These are phyloP conservation scores for Misopates orontium DNA, from an alignment of 257 asterid species.

Conservation along the genomic window DNA sequence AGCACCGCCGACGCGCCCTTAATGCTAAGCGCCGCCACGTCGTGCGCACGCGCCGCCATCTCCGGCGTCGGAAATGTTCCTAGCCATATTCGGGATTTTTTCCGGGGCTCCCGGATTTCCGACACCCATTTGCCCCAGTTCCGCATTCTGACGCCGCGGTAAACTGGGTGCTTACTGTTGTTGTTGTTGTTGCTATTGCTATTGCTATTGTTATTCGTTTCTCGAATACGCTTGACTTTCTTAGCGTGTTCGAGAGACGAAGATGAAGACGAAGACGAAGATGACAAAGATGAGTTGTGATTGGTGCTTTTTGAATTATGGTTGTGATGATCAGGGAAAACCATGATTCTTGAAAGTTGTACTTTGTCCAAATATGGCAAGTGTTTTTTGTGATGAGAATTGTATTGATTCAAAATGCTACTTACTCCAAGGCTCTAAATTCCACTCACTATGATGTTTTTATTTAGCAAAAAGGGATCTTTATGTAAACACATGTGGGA, in stretches of 20 bases:
- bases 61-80: conserved; percentile 82
- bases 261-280: no score
- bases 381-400: no score
- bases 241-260: no score
- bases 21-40: conserved; percentile 77
- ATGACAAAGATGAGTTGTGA: no score
- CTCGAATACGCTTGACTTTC: no score
- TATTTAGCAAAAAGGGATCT: not conserved
- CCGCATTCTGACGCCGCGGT: conserved; percentile 84
- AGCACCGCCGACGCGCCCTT: conserved; percentile 73
- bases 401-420: not conserved
- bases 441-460: no score
- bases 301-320: not conserved
- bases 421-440: no score
- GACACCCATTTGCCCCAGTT: conserved; percentile 96
- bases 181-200: conserved; percentile 11
- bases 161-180: conserved; percentile 54
- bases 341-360: no score
- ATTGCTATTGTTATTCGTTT: no score
- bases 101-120: conserved; percentile 81
- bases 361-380: no score
- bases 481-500: not conserved
- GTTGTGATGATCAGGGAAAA: not conserved
- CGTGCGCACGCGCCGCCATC: conserved; percentile 97
- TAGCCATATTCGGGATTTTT: conserved; percentile 82